Evolutionary conservation across 169 alveolate species (phyloP).

Genomic region (Theileria parva): DNA sequence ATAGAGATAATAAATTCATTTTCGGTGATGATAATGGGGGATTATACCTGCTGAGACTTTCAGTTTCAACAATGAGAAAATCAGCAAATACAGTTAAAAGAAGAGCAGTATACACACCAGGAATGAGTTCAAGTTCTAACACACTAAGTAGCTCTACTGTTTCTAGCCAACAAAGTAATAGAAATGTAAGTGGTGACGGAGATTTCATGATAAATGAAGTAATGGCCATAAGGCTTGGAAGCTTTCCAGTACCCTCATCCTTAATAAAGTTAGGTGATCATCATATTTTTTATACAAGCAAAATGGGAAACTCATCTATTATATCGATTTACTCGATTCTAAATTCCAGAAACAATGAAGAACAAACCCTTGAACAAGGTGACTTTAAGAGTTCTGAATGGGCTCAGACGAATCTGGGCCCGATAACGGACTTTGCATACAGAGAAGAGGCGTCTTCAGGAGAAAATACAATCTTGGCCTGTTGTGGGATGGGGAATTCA

Average conservation of each 20-base stretch:
- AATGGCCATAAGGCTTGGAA: slow-evolving; percentile 18
- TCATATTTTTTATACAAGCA: slow-evolving; percentile 32
- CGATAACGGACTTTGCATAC: slow-evolving; percentile 57
- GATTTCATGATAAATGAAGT: slow-evolving; percentile 27
- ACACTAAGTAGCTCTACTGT: background rate
- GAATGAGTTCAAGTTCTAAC: slow-evolving; percentile 24
- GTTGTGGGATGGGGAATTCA: slow-evolving; percentile 59
- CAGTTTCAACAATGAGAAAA: slow-evolving; percentile 2
- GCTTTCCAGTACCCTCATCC: slow-evolving; percentile 48
- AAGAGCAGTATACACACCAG: background rate
- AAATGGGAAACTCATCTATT: slow-evolving; percentile 43
- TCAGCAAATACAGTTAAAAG: background rate
- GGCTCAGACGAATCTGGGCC: slow-evolving; percentile 63
- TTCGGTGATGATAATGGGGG: slow-evolving; percentile 57
- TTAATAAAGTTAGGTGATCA: slow-evolving; percentile 32
- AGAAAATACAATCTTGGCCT: slow-evolving; percentile 40
- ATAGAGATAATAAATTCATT: slow-evolving; percentile 34
- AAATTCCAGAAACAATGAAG: background rate
- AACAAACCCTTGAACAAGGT: background rate
- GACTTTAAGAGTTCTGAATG: slow-evolving; percentile 13
- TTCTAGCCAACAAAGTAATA: background rate
- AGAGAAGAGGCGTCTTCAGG: slow-evolving; percentile 30
- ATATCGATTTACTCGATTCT: slow-evolving; percentile 15
- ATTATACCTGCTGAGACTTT: slow-evolving; percentile 50
- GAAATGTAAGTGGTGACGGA: background rate